Conservation (phyloP, 1,284 basidiomycete genomes). For the Cutaneotrichosporon curvatum region DNA sequence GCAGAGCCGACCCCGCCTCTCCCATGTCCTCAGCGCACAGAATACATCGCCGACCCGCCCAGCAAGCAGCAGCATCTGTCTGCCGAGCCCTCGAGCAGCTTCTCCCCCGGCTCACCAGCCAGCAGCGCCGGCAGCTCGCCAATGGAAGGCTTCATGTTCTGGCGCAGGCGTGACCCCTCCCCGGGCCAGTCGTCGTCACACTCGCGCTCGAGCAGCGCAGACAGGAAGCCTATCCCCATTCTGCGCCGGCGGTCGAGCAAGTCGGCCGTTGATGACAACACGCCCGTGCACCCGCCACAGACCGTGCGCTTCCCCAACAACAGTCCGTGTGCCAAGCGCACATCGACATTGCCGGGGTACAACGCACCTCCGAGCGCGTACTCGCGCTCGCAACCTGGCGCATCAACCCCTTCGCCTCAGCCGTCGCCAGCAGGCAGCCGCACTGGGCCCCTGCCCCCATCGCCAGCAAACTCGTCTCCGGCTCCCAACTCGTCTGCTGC, state of each 20-base stretch:
- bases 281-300: too few species aligned
- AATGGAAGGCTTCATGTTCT: slow-evolving; percentile 3
- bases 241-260: slow-evolving; percentile 3
- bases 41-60: not conserved
- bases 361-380: not conserved
- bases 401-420: not conserved
- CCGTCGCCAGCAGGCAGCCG: not conserved
- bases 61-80: not conserved
- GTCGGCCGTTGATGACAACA: too few species aligned
- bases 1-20: not conserved
- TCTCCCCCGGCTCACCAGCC: not conserved
- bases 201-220: not conserved
- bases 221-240: slow-evolving; percentile 3
- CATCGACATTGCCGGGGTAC: not conserved
- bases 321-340: too few species aligned
- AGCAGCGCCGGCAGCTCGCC: not conserved
- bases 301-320: too few species aligned
- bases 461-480: too few species aligned
- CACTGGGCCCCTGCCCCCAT: too few species aligned
- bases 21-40: too few species aligned
- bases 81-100: not conserved
- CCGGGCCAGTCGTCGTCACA: too few species aligned
- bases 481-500: not conserved
- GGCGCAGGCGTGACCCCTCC: slow-evolving; percentile 3
- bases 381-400: not conserved